Conservation (phyloP, 2,329 filamentous ascomycete species). For the Fusarium luffae region DNA sequence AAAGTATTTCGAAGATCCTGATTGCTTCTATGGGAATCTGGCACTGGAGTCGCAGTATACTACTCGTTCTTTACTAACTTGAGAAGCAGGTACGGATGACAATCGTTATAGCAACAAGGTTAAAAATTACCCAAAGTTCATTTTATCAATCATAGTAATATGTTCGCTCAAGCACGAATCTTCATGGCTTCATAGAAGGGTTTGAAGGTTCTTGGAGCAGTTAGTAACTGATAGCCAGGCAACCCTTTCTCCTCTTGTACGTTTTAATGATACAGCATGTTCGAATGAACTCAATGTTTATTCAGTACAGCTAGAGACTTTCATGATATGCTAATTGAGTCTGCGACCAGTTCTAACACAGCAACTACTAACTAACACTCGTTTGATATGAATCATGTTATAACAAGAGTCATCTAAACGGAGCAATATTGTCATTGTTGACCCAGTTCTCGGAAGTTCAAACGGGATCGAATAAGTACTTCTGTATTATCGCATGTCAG, state of each 20-base stretch:
- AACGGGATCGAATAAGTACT: neutral
- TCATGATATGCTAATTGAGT: neutral
- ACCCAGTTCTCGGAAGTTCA: neutral
- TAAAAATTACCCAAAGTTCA: neutral
- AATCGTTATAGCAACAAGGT: neutral
- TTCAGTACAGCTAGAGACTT: neutral
- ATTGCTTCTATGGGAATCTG: neutral
- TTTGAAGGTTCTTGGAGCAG: neutral
- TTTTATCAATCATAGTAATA: rapidly evolving
- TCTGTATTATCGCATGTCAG: too few relatives aligned
- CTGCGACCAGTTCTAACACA: neutral
- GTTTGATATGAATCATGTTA: neutral
- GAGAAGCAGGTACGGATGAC: neutral
- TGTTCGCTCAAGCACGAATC: neutral
- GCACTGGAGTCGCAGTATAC: too few relatives aligned
- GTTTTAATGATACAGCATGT: neutral
- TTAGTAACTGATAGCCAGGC: neutral
- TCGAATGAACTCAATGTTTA: neutral
- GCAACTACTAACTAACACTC: neutral
- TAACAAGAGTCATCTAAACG: neutral
- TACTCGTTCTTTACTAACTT: neutral
- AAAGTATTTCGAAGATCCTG: neutral
- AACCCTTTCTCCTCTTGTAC: neutral
- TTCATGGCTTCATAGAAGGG: neutral
- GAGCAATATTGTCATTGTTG: neutral